phyloP scores from a whole-genome alignment of 2,329 filamentous ascomycete species.

The Diaporthe sp. region DNA sequence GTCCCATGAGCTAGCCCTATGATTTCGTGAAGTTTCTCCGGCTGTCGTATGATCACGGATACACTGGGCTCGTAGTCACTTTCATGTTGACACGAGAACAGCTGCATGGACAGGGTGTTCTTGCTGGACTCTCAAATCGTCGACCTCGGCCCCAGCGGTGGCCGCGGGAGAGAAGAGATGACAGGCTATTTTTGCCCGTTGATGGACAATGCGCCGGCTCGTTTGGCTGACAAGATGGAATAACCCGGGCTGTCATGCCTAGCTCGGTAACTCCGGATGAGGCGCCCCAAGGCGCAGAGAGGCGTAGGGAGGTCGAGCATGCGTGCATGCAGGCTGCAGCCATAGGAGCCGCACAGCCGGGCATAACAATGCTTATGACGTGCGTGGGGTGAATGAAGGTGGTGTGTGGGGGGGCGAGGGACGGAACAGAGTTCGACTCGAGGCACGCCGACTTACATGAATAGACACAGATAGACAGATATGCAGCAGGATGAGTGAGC shows the following conservation, averaged over 20 bases:
- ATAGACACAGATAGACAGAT: neutral
- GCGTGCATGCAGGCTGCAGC: constrained; percentile 22
- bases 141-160: neutral
- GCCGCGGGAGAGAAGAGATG: neutral
- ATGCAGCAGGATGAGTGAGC: neutral
- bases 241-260: neutral
- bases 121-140: neutral
- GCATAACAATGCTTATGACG: constrained; percentile 11
- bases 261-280: constrained; percentile 3
- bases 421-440: neutral
- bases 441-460: neutral
- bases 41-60: neutral
- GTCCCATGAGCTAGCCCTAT: neutral
- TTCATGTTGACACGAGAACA: neutral
- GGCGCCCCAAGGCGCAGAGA: neutral
- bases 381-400: constrained; percentile 7
- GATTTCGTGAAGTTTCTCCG: neutral
- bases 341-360: constrained; percentile 12
- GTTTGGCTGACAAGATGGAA: constrained; percentile 2
- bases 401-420: constrained; percentile 1
- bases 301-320: neutral
- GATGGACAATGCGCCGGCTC: neutral
- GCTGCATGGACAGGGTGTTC: neutral
- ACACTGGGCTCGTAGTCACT: neutral
- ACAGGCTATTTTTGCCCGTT: neutral